phyloP scores from a whole-genome alignment of 73 alveolate species.

The Effrenium voratum region DNA sequence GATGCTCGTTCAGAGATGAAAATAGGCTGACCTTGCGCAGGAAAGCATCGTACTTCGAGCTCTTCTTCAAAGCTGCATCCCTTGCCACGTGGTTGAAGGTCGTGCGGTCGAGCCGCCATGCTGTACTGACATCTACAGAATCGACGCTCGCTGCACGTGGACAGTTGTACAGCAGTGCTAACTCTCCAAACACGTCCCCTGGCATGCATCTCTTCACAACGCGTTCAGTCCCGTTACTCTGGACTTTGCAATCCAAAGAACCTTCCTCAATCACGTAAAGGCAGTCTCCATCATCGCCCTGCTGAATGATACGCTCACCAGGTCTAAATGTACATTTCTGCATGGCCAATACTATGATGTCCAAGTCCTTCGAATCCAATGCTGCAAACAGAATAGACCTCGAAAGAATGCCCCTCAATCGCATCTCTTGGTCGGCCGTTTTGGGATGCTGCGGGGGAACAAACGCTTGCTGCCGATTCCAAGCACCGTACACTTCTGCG shows the following conservation, averaged over 20 bases:
- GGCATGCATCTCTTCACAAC: conserved; percentile 95
- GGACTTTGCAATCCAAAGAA: conserved; percentile 47
- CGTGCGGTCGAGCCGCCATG: conserved; percentile 96
- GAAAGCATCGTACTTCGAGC: conserved; percentile 97
- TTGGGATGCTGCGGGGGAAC: conserved; percentile 40
- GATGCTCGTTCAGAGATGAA: conserved; percentile 97
- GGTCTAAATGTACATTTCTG: conserved; percentile 96
- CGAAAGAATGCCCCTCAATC: conserved; percentile 30
- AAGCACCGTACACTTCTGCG: conserved; percentile 38
- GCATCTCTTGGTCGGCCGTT: conserved; percentile 33
- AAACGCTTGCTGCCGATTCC: conserved; percentile 39
- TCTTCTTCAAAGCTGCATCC: conserved; percentile 97
- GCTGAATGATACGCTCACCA: conserved; percentile 76
- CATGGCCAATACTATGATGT: conserved; percentile 98
- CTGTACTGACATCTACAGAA: neutral
- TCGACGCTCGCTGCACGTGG: conserved; percentile 95
- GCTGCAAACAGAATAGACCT: neutral
- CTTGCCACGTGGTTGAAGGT: conserved; percentile 97
- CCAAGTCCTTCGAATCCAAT: conserved; percentile 94
- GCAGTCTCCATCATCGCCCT: conserved; percentile 95
- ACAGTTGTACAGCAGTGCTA: conserved; percentile 95
- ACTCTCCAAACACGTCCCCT: conserved; percentile 95
- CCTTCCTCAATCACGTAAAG: conserved; percentile 97
- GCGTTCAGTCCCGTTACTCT: conserved; percentile 25
- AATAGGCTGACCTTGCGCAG: conserved; percentile 96